Evolutionary conservation across 129 eudicot genomes (phyloP), one percentile per base, ranked within the genome.

Genomic region (Saposhnikovia divaricata): DNA sequence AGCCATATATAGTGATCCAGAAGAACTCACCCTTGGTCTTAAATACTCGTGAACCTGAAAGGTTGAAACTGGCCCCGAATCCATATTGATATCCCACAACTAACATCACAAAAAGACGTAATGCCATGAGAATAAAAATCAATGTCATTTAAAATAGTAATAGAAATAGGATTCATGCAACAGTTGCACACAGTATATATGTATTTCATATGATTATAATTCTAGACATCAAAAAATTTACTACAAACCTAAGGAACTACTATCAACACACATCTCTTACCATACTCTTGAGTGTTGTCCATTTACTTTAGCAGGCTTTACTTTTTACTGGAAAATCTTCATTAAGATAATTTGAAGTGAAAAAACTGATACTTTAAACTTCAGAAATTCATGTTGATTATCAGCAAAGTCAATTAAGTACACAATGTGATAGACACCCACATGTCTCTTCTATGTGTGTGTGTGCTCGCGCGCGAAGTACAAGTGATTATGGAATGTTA

Each of bases 11-110:
- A 18, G 16, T 27, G 39, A 40, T 47, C 43, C 23, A 61, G 77
- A 43, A 57, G 73, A 73, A 65, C 19, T 76, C 83, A 92, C 99
- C 99, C 90, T 92, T 15, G 99, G 96, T 89, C 99, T 90, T 77
- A 95, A 78, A 89, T 90, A 79, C 73, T 95, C 99, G 37, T 95
- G 99, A 85, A 95, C 99, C 82, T 95, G 97, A 86, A 87, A 95
- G 48, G 99, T 90, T 81, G 99, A 77, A 79, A 95, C 98, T 71
- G 98, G 98, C 75, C 98, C 98, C 65, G 98, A 90, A 87, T 95
- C 97, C 98, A 95, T 95, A 81, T 95, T 95, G 51, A 95, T 89
- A 84, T 95, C 98, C 98, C 98, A 95, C 83, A 95, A 80, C 99
- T 95, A 88, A 86, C 78, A 79, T 15, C 73, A 68, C 42, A 68